phyloP scores from a whole-genome alignment of 352 stramenopile genomes.

The Phytophthora foliorum region DNA sequence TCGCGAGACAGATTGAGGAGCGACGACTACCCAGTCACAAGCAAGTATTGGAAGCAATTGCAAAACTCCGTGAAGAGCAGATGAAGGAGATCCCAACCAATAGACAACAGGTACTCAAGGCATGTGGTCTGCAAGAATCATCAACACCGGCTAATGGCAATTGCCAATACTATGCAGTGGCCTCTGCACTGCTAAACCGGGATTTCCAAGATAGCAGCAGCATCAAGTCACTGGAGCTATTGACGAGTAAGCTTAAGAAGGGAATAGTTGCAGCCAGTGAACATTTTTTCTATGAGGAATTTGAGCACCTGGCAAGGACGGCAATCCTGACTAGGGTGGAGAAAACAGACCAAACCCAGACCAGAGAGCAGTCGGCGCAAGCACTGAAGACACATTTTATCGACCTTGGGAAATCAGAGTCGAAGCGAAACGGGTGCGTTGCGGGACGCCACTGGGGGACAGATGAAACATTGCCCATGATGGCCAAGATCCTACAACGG shows the following conservation, averaged over 20 bases:
- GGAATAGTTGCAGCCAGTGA: not conserved
- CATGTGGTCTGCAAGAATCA: not conserved
- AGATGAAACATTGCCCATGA: not conserved
- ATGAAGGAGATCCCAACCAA: not conserved
- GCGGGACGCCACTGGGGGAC: too few relatives aligned
- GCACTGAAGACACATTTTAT: not conserved
- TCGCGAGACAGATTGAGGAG: not conserved
- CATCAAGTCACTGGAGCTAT: not conserved
- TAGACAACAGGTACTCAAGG: not conserved
- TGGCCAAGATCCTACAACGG: not conserved
- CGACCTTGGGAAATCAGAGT: not conserved
- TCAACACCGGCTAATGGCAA: not conserved
- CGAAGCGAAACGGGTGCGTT: not conserved
- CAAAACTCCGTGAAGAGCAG: not conserved
- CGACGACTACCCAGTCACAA: not conserved
- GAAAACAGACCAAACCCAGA: not conserved
- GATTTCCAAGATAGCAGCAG: too few relatives aligned
- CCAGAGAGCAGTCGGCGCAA: not conserved
- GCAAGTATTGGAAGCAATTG: not conserved
- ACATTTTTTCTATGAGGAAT: not conserved
- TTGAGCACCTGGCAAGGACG: not conserved
- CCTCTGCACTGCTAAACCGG: not conserved
- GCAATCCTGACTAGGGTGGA: not conserved
- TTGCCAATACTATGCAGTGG: not conserved
- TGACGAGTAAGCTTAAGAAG: not conserved